Base-by-base conservation (phyloP, 2,329 filamentous ascomycete species). In the Remersonia thermophila region DNA sequence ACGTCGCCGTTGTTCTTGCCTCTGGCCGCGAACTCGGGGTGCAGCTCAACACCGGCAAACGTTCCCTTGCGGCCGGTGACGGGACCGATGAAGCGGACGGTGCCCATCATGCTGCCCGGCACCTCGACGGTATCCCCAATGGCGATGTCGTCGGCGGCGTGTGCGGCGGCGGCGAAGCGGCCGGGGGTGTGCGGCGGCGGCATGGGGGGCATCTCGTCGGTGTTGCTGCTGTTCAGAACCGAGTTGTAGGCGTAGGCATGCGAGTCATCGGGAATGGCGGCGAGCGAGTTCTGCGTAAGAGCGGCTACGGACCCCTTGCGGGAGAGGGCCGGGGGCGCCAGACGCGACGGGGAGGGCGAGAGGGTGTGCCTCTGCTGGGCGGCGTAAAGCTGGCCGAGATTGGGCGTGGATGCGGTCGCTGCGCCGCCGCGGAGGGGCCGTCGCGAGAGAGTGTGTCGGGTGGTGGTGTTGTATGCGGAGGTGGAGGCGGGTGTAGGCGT, bases 1-100 rank as follows among this genome's bases (percentile, higher is more conserved):
- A 96, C 91, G 57, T 94, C 87, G 45, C 91, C 91, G 51, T 74
- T 93, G 55, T 98, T 98, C 67, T 98, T 98, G 25, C 91, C 91
- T 54, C 81, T 75, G 35, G 69, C 59, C 25, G 86, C 83, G 63
- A 80, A 93, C 47, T 93, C 83, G 36, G 73, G 66, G 51, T 80
- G 76, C 44, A 98, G 68, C 59, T 98, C 91, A 26, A 98, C 83
- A 31, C 91, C 91, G 23, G 84, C 86, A 65, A 98, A 98, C 14
- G 74, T 73, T 34, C 91, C 91, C 48, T 82, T 85, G 65, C 94
- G 95, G 44, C 87, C 87, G 49, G 78, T 74, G 28, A 98, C 89
- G 27, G 68, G 67, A 30, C 91, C 91, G 43, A 96, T 67, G 55
- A 94, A 98, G 55, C 83, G 89, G 47, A 96, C 79, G 2, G 76